Percentiles rank a stretch among this genome's conserved stretches.
Evolutionary conservation across 2,329 filamentous ascomycete genomes (phyloP).

Genomic region (Fusarium pseudocircinatum): DNA sequence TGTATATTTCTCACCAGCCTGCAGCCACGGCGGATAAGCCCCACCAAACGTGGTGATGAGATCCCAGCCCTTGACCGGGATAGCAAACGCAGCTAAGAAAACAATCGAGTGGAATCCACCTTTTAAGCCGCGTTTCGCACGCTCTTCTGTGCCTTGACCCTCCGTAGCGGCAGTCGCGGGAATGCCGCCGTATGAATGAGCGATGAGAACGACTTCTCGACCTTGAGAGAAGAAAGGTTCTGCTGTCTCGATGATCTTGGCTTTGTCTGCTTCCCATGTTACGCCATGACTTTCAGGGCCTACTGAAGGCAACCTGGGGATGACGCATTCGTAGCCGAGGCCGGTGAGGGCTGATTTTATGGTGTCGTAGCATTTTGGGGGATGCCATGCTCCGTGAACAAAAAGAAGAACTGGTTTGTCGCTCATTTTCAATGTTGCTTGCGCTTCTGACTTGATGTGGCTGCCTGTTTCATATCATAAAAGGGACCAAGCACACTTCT

Average conservation of each 20-base stretch:
- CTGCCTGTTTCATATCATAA: not conserved
- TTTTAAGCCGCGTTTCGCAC: not conserved
- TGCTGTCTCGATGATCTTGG: not conserved
- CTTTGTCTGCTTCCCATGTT: constrained; percentile 14
- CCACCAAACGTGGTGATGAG: constrained; percentile 13
- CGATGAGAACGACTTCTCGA: not conserved
- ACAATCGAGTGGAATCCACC: constrained; percentile 12
- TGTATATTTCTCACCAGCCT: not conserved
- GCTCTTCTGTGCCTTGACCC: not conserved
- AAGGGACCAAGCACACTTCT: not conserved
- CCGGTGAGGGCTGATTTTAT: not conserved
- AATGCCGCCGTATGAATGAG: constrained; percentile 24
- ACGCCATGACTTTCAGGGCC: constrained; percentile 1
- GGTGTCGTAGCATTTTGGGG: constrained; percentile 13
- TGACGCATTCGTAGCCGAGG: not conserved
- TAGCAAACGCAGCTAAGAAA: constrained; percentile 15
- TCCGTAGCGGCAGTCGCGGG: constrained; percentile 7
- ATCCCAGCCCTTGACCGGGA: constrained; percentile 21
- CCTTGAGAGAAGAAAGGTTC: not conserved
- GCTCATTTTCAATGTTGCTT: not conserved
- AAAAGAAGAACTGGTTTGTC: constrained; percentile 7
- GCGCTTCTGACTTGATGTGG: accelerated
- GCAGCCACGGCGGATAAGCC: constrained; percentile 3
- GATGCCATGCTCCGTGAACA: constrained; percentile 23
- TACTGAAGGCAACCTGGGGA: not conserved